Percentiles rank a stretch among this genome's conserved stretches.
These are phyloP conservation scores for Kodamaea kaohsiungensis DNA, from an alignment of 805 yeast genomes.

Conservation along the genomic window DNA sequence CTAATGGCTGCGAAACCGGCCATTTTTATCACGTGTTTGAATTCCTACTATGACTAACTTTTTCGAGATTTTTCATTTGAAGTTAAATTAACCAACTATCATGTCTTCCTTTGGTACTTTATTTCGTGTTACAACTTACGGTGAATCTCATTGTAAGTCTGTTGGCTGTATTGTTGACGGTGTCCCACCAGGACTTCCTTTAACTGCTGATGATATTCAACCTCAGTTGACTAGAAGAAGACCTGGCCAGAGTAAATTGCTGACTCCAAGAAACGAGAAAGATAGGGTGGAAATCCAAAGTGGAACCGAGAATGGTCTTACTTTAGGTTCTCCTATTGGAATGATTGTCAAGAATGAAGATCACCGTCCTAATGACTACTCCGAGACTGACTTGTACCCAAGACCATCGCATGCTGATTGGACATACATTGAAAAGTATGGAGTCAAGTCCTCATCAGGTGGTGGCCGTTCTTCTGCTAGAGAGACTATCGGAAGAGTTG, in stretches of 20 bases:
- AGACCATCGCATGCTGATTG: conserved; percentile 98
- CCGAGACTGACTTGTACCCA: conserved; percentile 93
- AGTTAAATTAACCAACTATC: conserved; percentile 4
- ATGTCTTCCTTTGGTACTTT: conserved; percentile 46
- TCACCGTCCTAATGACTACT: conserved; percentile 95
- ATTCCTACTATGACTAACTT: conserved; percentile 2
- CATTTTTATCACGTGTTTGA: not conserved
- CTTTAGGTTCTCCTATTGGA: conserved; percentile 94
- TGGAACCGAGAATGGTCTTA: conserved; percentile 87
- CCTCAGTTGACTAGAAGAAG: conserved; percentile 96
- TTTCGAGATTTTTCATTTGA: conserved; percentile 1
- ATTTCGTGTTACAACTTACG: conserved; percentile 85
- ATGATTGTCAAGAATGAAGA: conserved; percentile 93
- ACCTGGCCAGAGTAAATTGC: conserved; percentile 91
- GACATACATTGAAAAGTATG: conserved; percentile 89
- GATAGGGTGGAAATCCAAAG: conserved; percentile 91
- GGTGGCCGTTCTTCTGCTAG: conserved; percentile 98
- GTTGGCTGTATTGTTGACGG: conserved; percentile 99
- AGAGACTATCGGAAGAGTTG: conserved; percentile 98
- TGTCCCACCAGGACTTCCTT: conserved; percentile 90
- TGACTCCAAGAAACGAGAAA: conserved; percentile 96
- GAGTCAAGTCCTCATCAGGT: conserved; percentile 90
- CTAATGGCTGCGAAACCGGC: conserved; percentile 2
- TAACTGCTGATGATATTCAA: conserved; percentile 86
- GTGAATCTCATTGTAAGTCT: conserved; percentile 96